phyloP scores from a whole-genome alignment of 78 protist species.

The Dictyostelium firmibasis region DNA sequence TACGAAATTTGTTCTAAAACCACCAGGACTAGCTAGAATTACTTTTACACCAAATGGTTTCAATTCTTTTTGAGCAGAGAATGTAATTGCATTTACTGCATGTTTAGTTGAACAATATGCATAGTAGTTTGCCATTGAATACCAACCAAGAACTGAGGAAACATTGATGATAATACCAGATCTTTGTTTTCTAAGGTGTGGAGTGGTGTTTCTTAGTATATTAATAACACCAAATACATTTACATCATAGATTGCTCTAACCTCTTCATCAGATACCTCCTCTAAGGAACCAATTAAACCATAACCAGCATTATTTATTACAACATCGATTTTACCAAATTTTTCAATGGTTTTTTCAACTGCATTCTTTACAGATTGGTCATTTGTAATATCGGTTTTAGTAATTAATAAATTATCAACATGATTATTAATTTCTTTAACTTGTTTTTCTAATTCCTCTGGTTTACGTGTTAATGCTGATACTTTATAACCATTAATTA shows the following conservation, averaged over 20 bases:
- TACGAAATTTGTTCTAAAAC: neutral
- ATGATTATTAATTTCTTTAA: neutral
- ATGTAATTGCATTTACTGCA: constrained; percentile 6
- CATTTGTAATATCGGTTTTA: neutral
- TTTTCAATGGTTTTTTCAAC: neutral
- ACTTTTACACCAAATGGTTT: neutral
- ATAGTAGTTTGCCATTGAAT: neutral
- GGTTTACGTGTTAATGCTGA: constrained; percentile 10
- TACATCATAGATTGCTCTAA: constrained; percentile 12
- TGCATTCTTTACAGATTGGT: neutral
- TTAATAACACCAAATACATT: constrained; percentile 56
- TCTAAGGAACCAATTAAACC: constrained; percentile 14
- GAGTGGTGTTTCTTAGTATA: neutral
- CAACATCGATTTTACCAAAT: constrained; percentile 12
- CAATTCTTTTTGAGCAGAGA: neutral
- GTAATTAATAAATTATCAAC: neutral
- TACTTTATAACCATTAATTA: constrained; percentile 17
- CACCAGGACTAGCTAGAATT: neutral
- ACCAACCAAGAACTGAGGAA: neutral
- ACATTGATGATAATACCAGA: neutral
- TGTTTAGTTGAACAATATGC: neutral
- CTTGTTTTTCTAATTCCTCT: neutral
- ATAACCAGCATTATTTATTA: neutral
- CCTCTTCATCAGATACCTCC: neutral
- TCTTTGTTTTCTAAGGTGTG: constrained; percentile 1